A percentile compares a stretch with the other conserved stretches of the same genome.
Evolutionary conservation across 805 yeast genomes (phyloP).

Genomic region (Lachancea lanzarotensis): DNA sequence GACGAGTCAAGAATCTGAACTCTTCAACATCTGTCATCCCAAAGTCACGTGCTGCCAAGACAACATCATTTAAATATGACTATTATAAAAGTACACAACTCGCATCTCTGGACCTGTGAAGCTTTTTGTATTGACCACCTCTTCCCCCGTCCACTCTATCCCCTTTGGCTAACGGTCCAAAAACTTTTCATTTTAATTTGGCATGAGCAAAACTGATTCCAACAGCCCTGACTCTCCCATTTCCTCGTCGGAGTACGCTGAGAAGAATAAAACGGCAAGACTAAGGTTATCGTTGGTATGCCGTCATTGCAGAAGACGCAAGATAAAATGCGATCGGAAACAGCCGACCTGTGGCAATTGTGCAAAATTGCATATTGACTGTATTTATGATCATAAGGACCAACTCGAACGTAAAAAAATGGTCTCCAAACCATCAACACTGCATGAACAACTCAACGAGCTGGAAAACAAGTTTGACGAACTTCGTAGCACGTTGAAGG

Average conservation of each 20-base stretch:
- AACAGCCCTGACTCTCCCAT: not conserved
- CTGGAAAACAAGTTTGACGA: conserved; percentile 6
- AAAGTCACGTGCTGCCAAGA: too few species aligned
- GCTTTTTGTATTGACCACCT: too few species aligned
- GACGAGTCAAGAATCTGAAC: too few species aligned
- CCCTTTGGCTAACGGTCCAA: too few species aligned
- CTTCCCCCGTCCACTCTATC: too few species aligned
- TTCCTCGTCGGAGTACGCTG: not conserved
- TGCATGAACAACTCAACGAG: conserved; percentile 5
- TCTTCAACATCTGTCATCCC: too few species aligned
- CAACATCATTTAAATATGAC: too few species aligned
- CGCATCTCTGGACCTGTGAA: too few species aligned
- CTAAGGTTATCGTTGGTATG: conserved; percentile 6
- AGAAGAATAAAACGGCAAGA: conserved; percentile 1
- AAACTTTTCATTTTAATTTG: not conserved
- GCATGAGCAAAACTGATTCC: not conserved
- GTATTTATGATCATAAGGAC: conserved; percentile 6
- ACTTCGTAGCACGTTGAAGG: not conserved
- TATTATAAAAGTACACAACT: too few species aligned
- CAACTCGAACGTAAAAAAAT: not conserved
- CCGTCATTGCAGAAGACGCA: conserved; percentile 35
- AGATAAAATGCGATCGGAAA: conserved; percentile 45
- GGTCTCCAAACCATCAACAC: not conserved
- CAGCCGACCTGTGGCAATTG: conserved; percentile 45
- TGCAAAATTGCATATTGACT: conserved; percentile 6